phyloP scores from a whole-genome alignment of 345 rosid genomes.

The Arabis hirsuta region DNA sequence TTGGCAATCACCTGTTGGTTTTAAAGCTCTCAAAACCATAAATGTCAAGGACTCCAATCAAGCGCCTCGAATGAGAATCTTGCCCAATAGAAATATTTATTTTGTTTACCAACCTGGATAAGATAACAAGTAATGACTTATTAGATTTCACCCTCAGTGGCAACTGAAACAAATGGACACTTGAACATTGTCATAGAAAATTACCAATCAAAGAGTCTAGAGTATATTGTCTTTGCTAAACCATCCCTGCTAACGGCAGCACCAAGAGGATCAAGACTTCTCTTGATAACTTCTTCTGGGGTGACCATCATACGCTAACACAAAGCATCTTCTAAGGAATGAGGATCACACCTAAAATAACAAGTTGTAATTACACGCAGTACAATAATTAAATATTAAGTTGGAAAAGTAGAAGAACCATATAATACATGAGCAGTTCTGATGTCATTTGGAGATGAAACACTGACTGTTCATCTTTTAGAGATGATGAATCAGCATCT shows the following conservation, averaged over 20 bases:
- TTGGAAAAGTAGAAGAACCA: conserved; percentile 24
- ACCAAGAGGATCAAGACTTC: conserved; percentile 73
- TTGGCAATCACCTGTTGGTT: conserved; percentile 68
- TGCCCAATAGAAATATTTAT: conserved; percentile 77
- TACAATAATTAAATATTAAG: conserved; percentile 27
- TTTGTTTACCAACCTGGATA: conserved; percentile 80
- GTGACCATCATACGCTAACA: conserved; percentile 84
- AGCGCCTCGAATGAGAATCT: conserved; percentile 64
- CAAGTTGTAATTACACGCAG: conserved; percentile 11
- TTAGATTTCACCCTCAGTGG: conserved; percentile 9
- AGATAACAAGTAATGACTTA: conserved; percentile 22
- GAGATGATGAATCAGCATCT: conserved; percentile 67
- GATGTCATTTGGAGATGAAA: conserved; percentile 84
- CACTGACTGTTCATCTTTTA: conserved; percentile 64
- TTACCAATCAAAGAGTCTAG: conserved; percentile 88
- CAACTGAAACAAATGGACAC: not conserved
- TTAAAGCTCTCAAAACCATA: conserved; percentile 94
- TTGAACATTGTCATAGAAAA: conserved; percentile 25
- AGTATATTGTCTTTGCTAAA: conserved; percentile 88
- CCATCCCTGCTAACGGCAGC: conserved; percentile 89
- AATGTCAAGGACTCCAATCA: conserved; percentile 89
- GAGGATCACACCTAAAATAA: conserved; percentile 71
- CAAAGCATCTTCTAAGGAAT: conserved; percentile 70
- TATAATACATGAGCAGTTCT: conserved; percentile 70
- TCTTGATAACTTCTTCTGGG: conserved; percentile 82